Percentiles rank a stretch among this genome's conserved stretches.
Conservation (phyloP, 306 rosid species). For the Casuarina equisetifolia region DNA sequence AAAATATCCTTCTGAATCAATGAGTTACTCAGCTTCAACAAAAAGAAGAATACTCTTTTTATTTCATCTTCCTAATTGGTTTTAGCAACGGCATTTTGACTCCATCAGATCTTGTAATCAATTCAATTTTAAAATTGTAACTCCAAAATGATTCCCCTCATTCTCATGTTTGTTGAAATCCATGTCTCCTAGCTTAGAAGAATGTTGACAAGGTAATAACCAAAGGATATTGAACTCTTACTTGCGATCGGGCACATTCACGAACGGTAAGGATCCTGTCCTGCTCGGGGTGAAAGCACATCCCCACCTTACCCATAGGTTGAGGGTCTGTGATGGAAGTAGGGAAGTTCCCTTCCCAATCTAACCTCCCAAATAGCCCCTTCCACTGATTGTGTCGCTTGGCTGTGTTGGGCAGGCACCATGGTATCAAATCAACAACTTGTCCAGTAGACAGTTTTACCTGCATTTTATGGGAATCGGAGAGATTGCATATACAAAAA, state of each 20-base stretch:
- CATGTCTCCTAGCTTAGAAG: neutral
- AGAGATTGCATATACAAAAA: slow-evolving; percentile 13
- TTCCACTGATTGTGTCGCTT: slow-evolving; percentile 97
- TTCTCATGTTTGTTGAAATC: neutral
- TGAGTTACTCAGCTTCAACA: neutral
- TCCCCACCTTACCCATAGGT: slow-evolving; percentile 99
- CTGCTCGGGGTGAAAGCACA: slow-evolving; percentile 99
- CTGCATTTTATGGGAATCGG: slow-evolving; percentile 39
- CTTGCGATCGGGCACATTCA: slow-evolving; percentile 97
- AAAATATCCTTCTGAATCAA: neutral
- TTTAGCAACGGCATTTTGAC: neutral
- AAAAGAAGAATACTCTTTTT: neutral
- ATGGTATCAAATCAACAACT: slow-evolving; percentile 83
- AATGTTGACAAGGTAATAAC: slow-evolving; percentile 14
- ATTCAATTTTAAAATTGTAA: neutral
- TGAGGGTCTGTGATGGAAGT: slow-evolving; percentile 97
- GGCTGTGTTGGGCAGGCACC: slow-evolving; percentile 99
- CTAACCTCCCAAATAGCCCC: slow-evolving; percentile 93
- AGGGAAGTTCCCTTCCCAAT: slow-evolving; percentile 96
- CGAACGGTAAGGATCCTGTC: slow-evolving; percentile 92
- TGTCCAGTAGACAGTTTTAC: slow-evolving; percentile 74
- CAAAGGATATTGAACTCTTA: slow-evolving; percentile 35
- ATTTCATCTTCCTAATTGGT: neutral
- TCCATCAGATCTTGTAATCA: neutral
- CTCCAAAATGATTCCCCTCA: neutral